phyloP scores from a whole-genome alignment of 495 filamentous ascomycete species.

The Aspergillus leporis region DNA sequence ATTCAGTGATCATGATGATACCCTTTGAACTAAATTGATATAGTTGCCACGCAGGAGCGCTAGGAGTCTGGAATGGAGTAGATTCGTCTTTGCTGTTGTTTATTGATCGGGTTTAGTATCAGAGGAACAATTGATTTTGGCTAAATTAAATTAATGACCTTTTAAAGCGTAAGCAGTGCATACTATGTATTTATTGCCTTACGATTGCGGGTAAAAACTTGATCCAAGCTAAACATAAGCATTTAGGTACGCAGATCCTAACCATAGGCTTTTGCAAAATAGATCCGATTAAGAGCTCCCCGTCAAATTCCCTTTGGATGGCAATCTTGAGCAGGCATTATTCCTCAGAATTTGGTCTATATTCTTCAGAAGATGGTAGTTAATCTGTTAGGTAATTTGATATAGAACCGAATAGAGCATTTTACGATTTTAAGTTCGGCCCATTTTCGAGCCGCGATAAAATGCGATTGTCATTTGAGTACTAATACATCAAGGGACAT shows the following conservation, averaged over 20 bases:
- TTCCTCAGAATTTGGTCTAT: background rate
- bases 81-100: background rate
- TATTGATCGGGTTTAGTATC: background rate
- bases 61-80: background rate
- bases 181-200: background rate
- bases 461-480: background rate
- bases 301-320: background rate
- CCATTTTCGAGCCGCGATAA: background rate
- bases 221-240: background rate
- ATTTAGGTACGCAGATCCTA: too few species aligned
- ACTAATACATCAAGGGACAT: background rate
- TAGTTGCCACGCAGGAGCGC: background rate
- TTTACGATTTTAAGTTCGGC: background rate
- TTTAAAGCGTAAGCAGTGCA: background rate
- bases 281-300: background rate
- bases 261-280: too few species aligned
- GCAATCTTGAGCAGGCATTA: background rate
- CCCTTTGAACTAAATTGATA: conserved; percentile 9
- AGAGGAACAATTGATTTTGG: background rate
- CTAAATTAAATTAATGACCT: background rate
- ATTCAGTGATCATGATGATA: conserved; percentile 6
- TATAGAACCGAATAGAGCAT: conserved; percentile 1
- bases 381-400: background rate
- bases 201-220: background rate
- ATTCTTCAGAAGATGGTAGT: background rate